phyloP scores from a whole-genome alignment of 805 yeast genomes.

The Metschnikowia hibisci region DNA sequence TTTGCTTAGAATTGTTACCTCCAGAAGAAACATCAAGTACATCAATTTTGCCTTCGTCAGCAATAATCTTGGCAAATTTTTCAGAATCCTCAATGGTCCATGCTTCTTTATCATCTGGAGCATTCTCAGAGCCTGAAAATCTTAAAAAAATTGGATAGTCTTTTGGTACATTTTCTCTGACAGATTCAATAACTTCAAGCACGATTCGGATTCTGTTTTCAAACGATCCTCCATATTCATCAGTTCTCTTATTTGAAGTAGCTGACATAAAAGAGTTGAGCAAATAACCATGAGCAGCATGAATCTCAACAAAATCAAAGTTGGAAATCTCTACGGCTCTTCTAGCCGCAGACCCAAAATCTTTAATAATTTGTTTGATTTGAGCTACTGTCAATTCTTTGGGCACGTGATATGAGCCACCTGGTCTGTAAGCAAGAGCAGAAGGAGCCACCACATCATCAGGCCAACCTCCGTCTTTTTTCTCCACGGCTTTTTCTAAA shows the following conservation, averaged over 20 bases:
- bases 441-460: conserved; percentile 28
- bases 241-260: conserved; percentile 33
- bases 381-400: conserved; percentile 22
- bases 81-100: conserved; percentile 47
- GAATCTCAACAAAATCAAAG: conserved; percentile 42
- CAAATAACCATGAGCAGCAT: conserved; percentile 39
- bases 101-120: conserved; percentile 30
- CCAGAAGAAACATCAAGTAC: conserved; percentile 55
- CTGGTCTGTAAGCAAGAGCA: conserved; percentile 32
- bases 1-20: conserved; percentile 35
- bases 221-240: conserved; percentile 43
- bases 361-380: conserved; percentile 11
- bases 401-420: conserved; percentile 24
- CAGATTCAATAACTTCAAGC: conserved; percentile 48
- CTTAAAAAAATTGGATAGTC: conserved; percentile 46
- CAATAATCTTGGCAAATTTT: conserved; percentile 36
- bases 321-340: conserved; percentile 29
- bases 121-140: conserved; percentile 44
- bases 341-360: conserved; percentile 9
- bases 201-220: conserved; percentile 40
- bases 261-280: conserved; percentile 40
- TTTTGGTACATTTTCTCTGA: conserved; percentile 37
- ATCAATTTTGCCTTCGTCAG: conserved; percentile 43
- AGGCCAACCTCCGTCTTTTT: conserved; percentile 5
- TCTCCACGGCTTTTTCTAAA: conserved; percentile 11